A percentile compares a stretch with the other conserved stretches of the same genome.
These are phyloP conservation scores for Diophrys appendiculata DNA, from an alignment of 73 alveolate species.

Conservation along the genomic window DNA sequence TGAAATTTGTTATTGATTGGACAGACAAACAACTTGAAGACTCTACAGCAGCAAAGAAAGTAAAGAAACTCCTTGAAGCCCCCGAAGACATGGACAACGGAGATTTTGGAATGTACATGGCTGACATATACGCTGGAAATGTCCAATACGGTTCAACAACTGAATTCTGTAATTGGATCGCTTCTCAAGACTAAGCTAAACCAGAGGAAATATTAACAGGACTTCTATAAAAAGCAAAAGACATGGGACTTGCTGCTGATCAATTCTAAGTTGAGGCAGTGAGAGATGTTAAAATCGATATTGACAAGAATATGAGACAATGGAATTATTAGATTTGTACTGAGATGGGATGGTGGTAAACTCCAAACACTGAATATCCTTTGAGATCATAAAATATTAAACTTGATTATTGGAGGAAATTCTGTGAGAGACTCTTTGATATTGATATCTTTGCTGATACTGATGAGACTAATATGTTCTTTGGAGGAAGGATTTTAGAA, in stretches of 20 bases:
- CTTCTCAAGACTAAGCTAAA: neutral
- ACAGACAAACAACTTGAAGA: neutral
- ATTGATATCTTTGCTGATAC: slow-evolving; percentile 35
- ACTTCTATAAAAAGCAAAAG: neutral
- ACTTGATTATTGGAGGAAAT: slow-evolving; percentile 42
- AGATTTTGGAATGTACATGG: slow-evolving; percentile 59
- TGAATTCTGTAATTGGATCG: slow-evolving; percentile 12
- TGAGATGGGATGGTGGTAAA: slow-evolving; percentile 67
- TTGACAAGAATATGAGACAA: slow-evolving; percentile 40
- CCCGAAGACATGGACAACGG: slow-evolving; percentile 21
- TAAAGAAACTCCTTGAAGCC: slow-evolving; percentile 29
- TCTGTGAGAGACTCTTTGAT: slow-evolving; percentile 57
- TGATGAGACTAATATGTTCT: slow-evolving; percentile 38
- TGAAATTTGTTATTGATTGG: neutral
- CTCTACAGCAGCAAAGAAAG: neutral
- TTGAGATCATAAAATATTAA: slow-evolving; percentile 47
- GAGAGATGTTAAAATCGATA: slow-evolving; percentile 23
- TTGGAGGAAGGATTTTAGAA: slow-evolving; percentile 42
- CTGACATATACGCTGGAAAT: slow-evolving; percentile 57
- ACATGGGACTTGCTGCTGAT: slow-evolving; percentile 10
- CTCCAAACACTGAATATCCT: slow-evolving; percentile 27
- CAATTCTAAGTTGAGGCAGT: neutral
- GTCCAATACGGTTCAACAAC: slow-evolving; percentile 62
- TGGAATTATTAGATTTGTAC: slow-evolving; percentile 73
- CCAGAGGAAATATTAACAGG: neutral